Base-by-base conservation (phyloP, 805 yeast genomes). In the Trichomonascus vanleenenianus region DNA sequence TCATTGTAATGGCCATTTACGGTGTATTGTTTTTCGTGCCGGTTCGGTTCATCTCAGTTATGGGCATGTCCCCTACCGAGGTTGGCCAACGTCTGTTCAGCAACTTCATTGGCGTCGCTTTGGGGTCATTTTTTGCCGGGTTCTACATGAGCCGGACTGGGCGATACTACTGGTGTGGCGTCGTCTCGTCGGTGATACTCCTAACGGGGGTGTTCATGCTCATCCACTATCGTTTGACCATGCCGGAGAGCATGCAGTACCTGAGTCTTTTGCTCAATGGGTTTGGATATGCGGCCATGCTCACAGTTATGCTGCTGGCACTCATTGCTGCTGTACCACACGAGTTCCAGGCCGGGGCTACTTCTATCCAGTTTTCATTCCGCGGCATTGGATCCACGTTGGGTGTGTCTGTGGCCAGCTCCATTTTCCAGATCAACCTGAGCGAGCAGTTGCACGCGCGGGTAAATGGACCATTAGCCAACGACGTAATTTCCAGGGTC, bases 311-410 rank as follows among this genome's bases (percentile, higher is more conserved):
- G 0, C 66, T 86, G 40, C 63, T 85, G 31, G 83, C 94, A 0
- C 71, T 86, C 63, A 83, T 86, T 44, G 81, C 93, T 0, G 76
- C 93, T 1, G 93, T 83, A 1, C 80, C 83, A 7, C 62, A 69
- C 18, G 72, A 75, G 43, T 75, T 72, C 56, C 95, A 86, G 62
- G 95, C 96, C 1, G 74, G 87, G 16, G 82, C 91, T 2, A 88
- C 96, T 0, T 85, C 95, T 0, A 84, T 89, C 47, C 95, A 86
- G 58, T 88, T 88, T 61, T 87, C 89, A 0, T 86, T 84, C 68
- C 73, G 95, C 56, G 81, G 91, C 8, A 81, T 88, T 0, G 95
- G 95, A 0, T 82, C 91, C 14, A 83, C 93, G 0, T 63, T 85
- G 41, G 95, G 95, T 33, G 88, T 86, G 12, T 69, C 89, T 1